Percentiles rank a stretch among this genome's conserved stretches.
Conservation (phyloP, 2,329 filamentous ascomycete genomes). For the Purpureocillium takamizusanense region DNA sequence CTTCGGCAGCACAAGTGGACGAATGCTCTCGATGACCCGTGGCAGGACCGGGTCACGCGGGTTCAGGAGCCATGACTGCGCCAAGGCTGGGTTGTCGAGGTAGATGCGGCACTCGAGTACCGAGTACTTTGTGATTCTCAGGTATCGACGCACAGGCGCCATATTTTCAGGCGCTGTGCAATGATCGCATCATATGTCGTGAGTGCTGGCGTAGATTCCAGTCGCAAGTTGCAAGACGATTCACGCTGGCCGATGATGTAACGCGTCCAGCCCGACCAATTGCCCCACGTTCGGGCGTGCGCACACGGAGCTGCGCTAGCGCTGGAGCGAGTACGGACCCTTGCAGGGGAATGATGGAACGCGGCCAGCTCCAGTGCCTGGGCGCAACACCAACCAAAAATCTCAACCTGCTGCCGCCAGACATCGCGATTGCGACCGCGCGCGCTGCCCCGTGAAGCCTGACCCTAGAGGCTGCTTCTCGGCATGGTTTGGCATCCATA, state of each 20-base stretch:
- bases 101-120: constrained; percentile 97
- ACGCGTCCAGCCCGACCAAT: no score
- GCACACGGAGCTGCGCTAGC: no score
- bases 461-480: not conserved
- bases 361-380: no score
- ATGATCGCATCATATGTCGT: not conserved
- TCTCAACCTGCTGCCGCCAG: constrained; percentile 1
- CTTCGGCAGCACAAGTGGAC: constrained; percentile 82
- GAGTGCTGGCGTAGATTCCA: not conserved
- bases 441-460: constrained; percentile 5
- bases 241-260: not conserved
- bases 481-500: constrained; percentile 18
- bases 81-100: constrained; percentile 79
- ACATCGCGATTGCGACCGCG: not conserved
- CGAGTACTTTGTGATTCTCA: constrained; percentile 86
- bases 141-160: constrained; percentile 81
- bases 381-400: not conserved
- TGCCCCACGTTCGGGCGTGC: no score
- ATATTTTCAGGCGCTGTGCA: constrained; percentile 37
- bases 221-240: not conserved
- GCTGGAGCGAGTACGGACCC: no score
- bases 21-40: constrained; percentile 75
- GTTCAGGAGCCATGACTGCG: constrained; percentile 75
- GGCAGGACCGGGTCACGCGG: constrained; percentile 67
- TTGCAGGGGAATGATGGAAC: no score